These are phyloP conservation scores for Lasiodiplodia gonubiensis DNA, from an alignment of 2,329 filamentous ascomycete species.

Conservation along the genomic window DNA sequence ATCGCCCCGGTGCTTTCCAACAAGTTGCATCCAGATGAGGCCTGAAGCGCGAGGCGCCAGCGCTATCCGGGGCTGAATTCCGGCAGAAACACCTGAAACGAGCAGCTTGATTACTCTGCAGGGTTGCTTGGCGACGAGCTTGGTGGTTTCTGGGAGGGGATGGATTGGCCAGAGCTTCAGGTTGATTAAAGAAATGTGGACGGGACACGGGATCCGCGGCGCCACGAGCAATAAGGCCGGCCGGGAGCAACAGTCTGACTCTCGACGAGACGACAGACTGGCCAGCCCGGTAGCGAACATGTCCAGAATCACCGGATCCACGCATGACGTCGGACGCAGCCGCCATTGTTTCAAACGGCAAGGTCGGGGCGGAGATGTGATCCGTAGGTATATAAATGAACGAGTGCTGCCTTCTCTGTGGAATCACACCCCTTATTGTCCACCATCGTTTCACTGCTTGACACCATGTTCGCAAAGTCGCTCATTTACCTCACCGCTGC, in stretches of 20 bases:
- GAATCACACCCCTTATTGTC: background rate
- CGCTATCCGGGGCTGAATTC: background rate
- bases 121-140: background rate
- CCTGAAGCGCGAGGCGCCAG: background rate
- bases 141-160: background rate
- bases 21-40: no score
- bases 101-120: background rate
- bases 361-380: background rate
- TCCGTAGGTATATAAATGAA: background rate
- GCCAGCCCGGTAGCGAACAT: background rate
- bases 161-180: background rate
- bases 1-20: slow-evolving; percentile 4
- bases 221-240: background rate
- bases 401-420: background rate
- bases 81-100: slow-evolving; percentile 18
- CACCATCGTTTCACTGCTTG: background rate
- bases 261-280: background rate
- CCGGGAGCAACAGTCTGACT: background rate
- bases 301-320: background rate
- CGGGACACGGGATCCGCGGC: background rate
- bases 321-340: slow-evolving; percentile 4
- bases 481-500: slow-evolving; percentile 15
- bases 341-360: background rate
- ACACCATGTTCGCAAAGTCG: slow-evolving; percentile 15
- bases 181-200: slow-evolving; percentile 18